Conservation (phyloP, 1,284 basidiomycete genomes). For the Exobasidium cylindrosporum region DNA sequence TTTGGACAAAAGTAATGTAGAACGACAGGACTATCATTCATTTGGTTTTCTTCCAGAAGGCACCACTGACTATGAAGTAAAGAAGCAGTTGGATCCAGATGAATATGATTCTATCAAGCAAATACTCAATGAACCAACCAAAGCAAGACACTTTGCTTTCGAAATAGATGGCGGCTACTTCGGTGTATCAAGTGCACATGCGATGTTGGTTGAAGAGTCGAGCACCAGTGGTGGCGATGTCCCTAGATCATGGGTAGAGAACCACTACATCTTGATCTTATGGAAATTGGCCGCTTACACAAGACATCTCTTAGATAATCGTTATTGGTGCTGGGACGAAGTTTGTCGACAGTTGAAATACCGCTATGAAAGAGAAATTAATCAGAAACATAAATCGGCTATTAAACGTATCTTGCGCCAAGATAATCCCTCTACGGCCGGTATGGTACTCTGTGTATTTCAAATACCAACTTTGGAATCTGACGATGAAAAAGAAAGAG, state of each 20-base stretch:
- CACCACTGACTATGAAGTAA: neutral
- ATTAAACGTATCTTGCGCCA: slow-evolving; percentile 73
- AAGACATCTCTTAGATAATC: slow-evolving; percentile 60
- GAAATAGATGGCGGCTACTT: neutral
- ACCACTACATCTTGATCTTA: slow-evolving; percentile 83
- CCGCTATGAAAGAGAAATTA: slow-evolving; percentile 88
- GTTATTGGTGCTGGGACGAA: slow-evolving; percentile 32
- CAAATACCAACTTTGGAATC: slow-evolving; percentile 58
- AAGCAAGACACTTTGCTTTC: slow-evolving; percentile 24
- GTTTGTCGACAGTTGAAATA: slow-evolving; percentile 79
- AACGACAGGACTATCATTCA: slow-evolving; percentile 24
- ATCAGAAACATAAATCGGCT: slow-evolving; percentile 73
- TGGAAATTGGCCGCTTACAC: slow-evolving; percentile 91
- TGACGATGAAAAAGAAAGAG: slow-evolving; percentile 31
- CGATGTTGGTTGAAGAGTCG: neutral
- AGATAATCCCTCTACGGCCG: slow-evolving; percentile 68
- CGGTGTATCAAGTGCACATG: neutral
- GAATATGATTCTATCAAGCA: slow-evolving; percentile 16
- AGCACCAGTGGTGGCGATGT: neutral
- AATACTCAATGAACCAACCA: slow-evolving; percentile 6
- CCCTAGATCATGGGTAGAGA: slow-evolving; percentile 73
- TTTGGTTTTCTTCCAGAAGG: slow-evolving; percentile 22
- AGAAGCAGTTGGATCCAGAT: slow-evolving; percentile 7
- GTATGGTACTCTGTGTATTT: slow-evolving; percentile 82
- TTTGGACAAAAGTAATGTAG: slow-evolving; percentile 2